Conservation (phyloP, 192 early-diverging fungal species). For the Radiomyces spectabilis region DNA sequence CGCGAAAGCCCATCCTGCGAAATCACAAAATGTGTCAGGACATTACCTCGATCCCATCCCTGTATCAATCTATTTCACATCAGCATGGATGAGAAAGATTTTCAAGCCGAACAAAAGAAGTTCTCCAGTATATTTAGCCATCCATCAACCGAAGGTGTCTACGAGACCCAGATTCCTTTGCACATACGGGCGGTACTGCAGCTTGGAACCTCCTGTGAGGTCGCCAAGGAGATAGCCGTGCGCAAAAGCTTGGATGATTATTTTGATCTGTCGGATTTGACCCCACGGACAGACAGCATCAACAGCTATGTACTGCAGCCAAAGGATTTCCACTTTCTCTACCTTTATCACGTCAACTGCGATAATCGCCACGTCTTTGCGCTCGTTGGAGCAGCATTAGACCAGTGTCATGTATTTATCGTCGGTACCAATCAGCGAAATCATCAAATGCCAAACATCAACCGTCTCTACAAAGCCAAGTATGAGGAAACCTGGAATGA, state of each 20-base stretch:
- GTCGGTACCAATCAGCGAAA: slow-evolving; percentile 56
- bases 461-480: slow-evolving; percentile 56
- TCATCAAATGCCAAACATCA: slow-evolving; percentile 67
- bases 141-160: slow-evolving; percentile 85
- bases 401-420: slow-evolving; percentile 60
- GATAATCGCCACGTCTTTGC: slow-evolving; percentile 62
- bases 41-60: slow-evolving; percentile 72
- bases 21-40: slow-evolving; percentile 39
- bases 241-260: slow-evolving; percentile 33
- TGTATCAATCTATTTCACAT: slow-evolving; percentile 72
- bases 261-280: slow-evolving; percentile 38
- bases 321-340: slow-evolving; percentile 48
- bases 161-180: slow-evolving; percentile 85
- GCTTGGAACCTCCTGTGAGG: slow-evolving; percentile 57
- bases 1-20: slow-evolving; percentile 33
- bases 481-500: slow-evolving; percentile 29
- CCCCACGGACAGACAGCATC: neutral
- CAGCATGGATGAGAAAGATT: slow-evolving; percentile 74
- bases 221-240: slow-evolving; percentile 12
- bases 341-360: slow-evolving; percentile 68
- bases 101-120: slow-evolving; percentile 60
- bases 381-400: slow-evolving; percentile 56
- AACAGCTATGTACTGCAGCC: slow-evolving; percentile 27
- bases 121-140: slow-evolving; percentile 79
- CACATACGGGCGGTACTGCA: slow-evolving; percentile 75